Evolutionary conservation across 371 early-diverging fungal species (phyloP).

Genomic region (Circinella minor): DNA sequence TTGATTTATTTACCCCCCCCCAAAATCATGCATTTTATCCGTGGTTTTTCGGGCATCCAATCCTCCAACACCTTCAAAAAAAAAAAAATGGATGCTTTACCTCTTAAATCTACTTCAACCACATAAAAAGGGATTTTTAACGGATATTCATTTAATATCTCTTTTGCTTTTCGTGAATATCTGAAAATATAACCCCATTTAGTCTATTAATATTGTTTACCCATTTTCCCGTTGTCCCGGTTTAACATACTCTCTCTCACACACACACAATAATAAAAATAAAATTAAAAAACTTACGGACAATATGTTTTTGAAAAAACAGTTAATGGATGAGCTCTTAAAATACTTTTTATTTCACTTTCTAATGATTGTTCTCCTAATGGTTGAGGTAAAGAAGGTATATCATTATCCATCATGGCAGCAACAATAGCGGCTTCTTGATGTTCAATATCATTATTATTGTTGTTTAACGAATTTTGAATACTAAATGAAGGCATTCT

Average conservation of each 20-base stretch:
- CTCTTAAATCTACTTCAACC: conserved; percentile 16
- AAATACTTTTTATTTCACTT: conserved; percentile 1
- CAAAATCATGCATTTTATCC: too few relatives aligned
- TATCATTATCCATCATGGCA: conserved; percentile 8
- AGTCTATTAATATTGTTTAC: too few relatives aligned
- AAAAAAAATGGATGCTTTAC: background rate
- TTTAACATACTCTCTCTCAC: background rate
- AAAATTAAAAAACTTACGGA: conserved; percentile 10
- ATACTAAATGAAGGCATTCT: background rate
- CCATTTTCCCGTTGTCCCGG: too few relatives aligned
- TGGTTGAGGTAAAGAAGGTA: background rate
- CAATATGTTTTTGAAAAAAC: conserved; percentile 20
- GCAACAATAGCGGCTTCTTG: conserved; percentile 13
- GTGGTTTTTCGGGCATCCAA: too few relatives aligned
- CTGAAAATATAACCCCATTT: background rate
- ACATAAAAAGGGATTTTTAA: conserved; percentile 10
- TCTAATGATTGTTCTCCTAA: background rate
- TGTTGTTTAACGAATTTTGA: background rate
- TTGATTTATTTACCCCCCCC: too few relatives aligned
- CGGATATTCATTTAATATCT: conserved; percentile 13
- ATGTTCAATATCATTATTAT: background rate
- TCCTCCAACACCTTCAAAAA: too few relatives aligned
- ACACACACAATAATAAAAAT: background rate
- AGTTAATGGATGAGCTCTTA: conserved; percentile 12
- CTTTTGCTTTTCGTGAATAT: conserved; percentile 18